Conservation (phyloP, 148 eudicot species). For the Spergularia marina region DNA sequence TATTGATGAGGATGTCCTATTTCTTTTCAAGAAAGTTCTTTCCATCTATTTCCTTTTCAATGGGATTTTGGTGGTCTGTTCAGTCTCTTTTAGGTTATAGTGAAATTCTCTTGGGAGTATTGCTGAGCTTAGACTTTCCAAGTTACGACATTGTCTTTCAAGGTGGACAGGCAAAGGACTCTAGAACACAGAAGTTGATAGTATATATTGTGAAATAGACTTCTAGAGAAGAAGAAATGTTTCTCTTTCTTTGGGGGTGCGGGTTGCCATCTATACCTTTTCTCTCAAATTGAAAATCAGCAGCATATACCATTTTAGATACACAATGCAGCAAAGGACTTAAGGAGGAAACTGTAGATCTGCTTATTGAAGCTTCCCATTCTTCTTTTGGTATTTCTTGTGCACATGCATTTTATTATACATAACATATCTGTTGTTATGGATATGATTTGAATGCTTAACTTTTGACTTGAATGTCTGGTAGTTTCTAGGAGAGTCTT, state of each 20-base stretch:
- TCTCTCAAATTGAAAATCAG: background rate
- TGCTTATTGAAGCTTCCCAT: conserved; percentile 7
- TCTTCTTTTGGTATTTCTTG: background rate
- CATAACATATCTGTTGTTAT: background rate
- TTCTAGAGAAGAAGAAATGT: background rate
- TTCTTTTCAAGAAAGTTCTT: background rate
- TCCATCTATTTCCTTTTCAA: background rate
- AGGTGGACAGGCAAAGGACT: no score
- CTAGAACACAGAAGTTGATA: no score
- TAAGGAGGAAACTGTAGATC: background rate
- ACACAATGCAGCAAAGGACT: background rate
- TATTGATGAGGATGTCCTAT: background rate
- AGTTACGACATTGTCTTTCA: no score
- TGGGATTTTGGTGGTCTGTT: background rate
- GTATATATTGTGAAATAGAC: no score
- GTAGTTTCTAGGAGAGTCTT: no score
- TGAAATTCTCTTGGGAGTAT: no score
- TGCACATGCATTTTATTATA: background rate
- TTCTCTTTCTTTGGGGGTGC: background rate
- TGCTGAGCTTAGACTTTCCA: no score
- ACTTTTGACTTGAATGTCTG: background rate
- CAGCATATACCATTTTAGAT: background rate
- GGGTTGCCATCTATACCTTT: background rate
- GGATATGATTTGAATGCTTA: background rate
- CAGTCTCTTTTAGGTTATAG: background rate